These are phyloP conservation scores for Aschersonia sp. DNA, from an alignment of 2,329 filamentous ascomycete species.

Conservation along the genomic window DNA sequence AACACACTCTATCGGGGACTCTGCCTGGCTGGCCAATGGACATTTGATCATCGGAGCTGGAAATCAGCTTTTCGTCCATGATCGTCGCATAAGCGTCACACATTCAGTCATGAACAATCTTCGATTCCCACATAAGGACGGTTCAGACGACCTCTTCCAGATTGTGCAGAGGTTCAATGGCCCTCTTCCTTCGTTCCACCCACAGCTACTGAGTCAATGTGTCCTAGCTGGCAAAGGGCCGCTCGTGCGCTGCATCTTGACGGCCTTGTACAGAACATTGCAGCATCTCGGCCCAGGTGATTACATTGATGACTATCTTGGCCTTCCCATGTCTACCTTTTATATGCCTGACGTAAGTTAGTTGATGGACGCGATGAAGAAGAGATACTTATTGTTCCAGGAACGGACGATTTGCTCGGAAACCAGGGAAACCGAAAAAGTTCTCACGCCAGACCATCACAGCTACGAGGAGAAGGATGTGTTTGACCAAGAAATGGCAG, in stretches of 20 bases:
- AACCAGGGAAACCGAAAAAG: slow-evolving; percentile 14
- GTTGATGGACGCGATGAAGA: too few species aligned
- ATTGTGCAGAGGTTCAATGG: slow-evolving; percentile 75
- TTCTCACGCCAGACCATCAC: slow-evolving; percentile 23
- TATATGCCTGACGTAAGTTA: slow-evolving; percentile 3
- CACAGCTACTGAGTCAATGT: slow-evolving; percentile 77
- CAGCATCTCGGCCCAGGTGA: slow-evolving; percentile 80
- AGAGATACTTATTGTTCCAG: background rate
- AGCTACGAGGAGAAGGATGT: slow-evolving; percentile 41
- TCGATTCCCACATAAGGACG: slow-evolving; percentile 32
- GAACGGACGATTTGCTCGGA: background rate
- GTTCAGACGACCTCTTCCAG: slow-evolving; percentile 59
- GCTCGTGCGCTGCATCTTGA: slow-evolving; percentile 58
- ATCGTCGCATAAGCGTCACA: slow-evolving; percentile 54
- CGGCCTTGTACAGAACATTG: slow-evolving; percentile 58
- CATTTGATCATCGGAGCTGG: slow-evolving; percentile 79
- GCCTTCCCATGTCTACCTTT: slow-evolving; percentile 22
- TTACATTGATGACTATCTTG: slow-evolving; percentile 62
- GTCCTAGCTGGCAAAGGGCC: slow-evolving; percentile 64
- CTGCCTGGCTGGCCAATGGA: slow-evolving; percentile 77
- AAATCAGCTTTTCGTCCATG: slow-evolving; percentile 79
- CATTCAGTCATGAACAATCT: slow-evolving; percentile 41
- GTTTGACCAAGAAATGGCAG: slow-evolving; percentile 58
- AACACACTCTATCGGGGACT: slow-evolving; percentile 83
- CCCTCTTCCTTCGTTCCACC: slow-evolving; percentile 79